Conservation (phyloP, 129 eudicot species). For the Helianthus tuberosus region DNA sequence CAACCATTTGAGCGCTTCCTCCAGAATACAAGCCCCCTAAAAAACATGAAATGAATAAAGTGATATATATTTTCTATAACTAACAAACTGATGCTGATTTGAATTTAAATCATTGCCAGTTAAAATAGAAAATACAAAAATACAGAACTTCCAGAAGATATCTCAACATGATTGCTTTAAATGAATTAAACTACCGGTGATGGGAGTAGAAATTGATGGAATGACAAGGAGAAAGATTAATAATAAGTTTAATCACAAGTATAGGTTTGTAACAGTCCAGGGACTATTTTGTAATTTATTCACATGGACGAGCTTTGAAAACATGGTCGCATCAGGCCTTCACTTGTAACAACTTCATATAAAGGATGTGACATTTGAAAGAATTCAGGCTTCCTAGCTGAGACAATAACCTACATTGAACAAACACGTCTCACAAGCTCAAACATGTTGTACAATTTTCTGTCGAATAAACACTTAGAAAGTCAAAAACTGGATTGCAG, state of each 20-base stretch:
- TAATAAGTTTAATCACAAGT: background rate
- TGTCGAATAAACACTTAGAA: background rate
- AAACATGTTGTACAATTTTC: background rate
- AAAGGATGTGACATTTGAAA: constrained; percentile 96
- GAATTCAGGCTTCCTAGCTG: constrained; percentile 96
- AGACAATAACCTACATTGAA: constrained; percentile 77
- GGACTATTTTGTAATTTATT: constrained; percentile 17
- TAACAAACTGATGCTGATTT: background rate
- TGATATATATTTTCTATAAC: background rate
- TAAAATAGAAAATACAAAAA: background rate
- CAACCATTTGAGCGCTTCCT: constrained; percentile 98
- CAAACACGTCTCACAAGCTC: constrained; percentile 18
- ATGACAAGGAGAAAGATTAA: background rate
- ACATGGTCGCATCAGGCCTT: constrained; percentile 95
- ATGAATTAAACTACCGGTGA: constrained; percentile 6
- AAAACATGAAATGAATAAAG: constrained; percentile 19
- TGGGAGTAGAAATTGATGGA: background rate
- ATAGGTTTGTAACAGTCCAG: background rate
- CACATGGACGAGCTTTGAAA: constrained; percentile 86
- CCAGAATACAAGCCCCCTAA: constrained; percentile 95
- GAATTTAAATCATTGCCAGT: background rate
- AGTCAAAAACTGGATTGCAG: background rate
- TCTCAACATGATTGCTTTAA: constrained; percentile 13
- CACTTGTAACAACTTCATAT: constrained; percentile 94
- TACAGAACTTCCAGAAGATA: constrained; percentile 13